Evolutionary conservation across 805 yeast genomes (phyloP), one percentile per base, ranked within the genome.

Genomic region (Zygosaccharomyces kombuchaensis): DNA sequence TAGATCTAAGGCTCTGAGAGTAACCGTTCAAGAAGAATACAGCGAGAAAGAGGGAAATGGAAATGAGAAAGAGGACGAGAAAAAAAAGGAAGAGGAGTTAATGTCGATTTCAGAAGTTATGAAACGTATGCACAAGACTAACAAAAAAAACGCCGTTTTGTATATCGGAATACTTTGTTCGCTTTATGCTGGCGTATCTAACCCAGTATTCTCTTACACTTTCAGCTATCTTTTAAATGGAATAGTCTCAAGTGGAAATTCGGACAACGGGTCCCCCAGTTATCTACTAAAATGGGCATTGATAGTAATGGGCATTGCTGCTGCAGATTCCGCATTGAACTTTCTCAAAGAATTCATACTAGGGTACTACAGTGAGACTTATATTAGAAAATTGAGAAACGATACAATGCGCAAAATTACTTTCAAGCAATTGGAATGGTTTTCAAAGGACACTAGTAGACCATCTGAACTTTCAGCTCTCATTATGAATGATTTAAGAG

Each of bases 401-500:
- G 44, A 47, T 9, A 69, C 80, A 0, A 77, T 87, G 53, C 52
- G 57, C 1, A 70, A 67, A 25, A 67, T 89, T 4, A 62, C 78
- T 2, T 60, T 66, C 1, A 85, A 82, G 49, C 75, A 75, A 23
- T 54, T 77, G 56, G 50, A 66, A 2, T 87, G 85, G 81, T 78
- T 76, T 55, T 68, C 66, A 19, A 53, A 56, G 2, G 64, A 67
- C 12, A 56, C 51, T 9, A 67, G 62, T 45, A 69, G 66, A 32
- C 70, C 80, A 2, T 75, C 79, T 29, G 83, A 76, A 52, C 54
- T 85, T 10, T 73, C 82, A 16, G 78, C 95, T 0, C 69, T 90
- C 13, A 53, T 91, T 2, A 69, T 90, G 74, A 88, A 87, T 59
- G 97, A 93, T 60, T 65, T 87, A 0, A 79, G 96, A 55, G 96